Evolutionary conservation across 495 filamentous ascomycete species (phyloP).

Genomic region (Articulospora tetracladia): DNA sequence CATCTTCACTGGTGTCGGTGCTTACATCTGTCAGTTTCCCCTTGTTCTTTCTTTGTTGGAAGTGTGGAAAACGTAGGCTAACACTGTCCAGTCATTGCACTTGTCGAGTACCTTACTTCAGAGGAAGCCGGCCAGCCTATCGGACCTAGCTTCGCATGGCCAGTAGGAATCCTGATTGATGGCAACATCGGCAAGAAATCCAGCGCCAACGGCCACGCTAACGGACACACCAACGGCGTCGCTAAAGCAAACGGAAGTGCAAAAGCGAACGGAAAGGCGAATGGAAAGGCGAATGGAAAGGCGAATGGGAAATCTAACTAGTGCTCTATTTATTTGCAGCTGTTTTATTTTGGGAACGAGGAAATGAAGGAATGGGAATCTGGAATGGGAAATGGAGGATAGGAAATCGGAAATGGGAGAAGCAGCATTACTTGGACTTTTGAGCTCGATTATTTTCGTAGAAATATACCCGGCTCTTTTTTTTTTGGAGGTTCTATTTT

Average conservation of each 20-base stretch:
- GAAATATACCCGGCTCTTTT: too few relatives aligned
- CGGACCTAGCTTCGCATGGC: constrained; percentile 21
- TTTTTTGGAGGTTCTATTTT: too few relatives aligned
- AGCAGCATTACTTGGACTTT: too few relatives aligned
- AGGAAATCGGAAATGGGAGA: neutral
- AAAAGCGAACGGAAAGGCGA: neutral
- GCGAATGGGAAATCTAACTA: constrained; percentile 1
- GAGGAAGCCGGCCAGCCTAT: constrained; percentile 25
- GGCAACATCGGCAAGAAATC: neutral
- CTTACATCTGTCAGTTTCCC: constrained; percentile 32
- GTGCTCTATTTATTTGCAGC: neutral
- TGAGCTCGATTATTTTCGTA: too few relatives aligned
- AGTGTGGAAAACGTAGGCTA: too few relatives aligned
- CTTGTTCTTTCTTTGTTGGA: too few relatives aligned
- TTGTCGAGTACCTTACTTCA: constrained; percentile 27
- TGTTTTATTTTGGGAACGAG: neutral
- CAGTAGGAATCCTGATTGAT: constrained; percentile 11
- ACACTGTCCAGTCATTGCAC: constrained; percentile 19
- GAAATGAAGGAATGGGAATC: neutral
- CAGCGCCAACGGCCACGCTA: neutral
- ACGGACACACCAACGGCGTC: constrained; percentile 3
- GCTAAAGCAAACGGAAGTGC: constrained; percentile 1
- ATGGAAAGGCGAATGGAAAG: constrained; percentile 1
- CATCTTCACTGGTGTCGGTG: constrained; percentile 47
- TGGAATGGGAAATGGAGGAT: neutral